A percentile compares a stretch with the other conserved stretches of the same genome.
These are phyloP conservation scores for Somion occarium DNA, from an alignment of 1,284 basidiomycete species.

Conservation along the genomic window DNA sequence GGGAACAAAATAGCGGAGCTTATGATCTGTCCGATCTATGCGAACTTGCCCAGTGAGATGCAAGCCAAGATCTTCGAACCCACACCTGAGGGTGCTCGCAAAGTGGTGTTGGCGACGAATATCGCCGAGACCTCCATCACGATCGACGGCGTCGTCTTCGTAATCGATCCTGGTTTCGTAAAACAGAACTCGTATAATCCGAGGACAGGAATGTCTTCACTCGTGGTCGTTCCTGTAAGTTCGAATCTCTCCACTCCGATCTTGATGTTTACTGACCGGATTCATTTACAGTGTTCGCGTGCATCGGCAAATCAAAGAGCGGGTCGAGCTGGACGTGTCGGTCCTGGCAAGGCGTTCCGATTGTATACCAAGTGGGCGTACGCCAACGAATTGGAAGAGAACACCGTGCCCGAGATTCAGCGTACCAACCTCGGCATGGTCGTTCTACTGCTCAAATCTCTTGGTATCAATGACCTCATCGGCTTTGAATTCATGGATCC, in stretches of 20 bases:
- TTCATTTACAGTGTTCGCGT: constrained; percentile 75
- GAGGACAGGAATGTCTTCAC: constrained; percentile 92
- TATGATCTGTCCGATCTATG: constrained; percentile 96
- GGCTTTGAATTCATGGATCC: constrained; percentile 99
- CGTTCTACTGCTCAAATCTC: constrained; percentile 89
- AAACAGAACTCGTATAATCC: constrained; percentile 98
- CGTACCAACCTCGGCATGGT: constrained; percentile 97
- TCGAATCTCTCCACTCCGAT: not conserved
- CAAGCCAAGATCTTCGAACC: constrained; percentile 99
- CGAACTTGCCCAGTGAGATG: constrained; percentile 97
- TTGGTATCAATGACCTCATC: constrained; percentile 96
- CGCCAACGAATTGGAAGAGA: constrained; percentile 92
- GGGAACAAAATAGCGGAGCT: constrained; percentile 96
- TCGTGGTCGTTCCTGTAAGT: constrained; percentile 88
- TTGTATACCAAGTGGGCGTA: constrained; percentile 97
- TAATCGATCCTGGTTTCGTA: constrained; percentile 94
- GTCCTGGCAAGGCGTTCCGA: constrained; percentile 97
- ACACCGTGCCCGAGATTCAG: constrained; percentile 98
- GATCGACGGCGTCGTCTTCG: constrained; percentile 96
- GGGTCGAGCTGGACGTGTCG: constrained; percentile 95
- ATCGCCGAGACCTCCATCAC: constrained; percentile 99
- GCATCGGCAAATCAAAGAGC: constrained; percentile 97
- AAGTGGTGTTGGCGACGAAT: constrained; percentile 97
- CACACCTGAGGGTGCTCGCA: constrained; percentile 92
- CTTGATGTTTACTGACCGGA: constrained; percentile 10